Conservation (phyloP, 441 rosid species). For the Biscutella laevigata region DNA sequence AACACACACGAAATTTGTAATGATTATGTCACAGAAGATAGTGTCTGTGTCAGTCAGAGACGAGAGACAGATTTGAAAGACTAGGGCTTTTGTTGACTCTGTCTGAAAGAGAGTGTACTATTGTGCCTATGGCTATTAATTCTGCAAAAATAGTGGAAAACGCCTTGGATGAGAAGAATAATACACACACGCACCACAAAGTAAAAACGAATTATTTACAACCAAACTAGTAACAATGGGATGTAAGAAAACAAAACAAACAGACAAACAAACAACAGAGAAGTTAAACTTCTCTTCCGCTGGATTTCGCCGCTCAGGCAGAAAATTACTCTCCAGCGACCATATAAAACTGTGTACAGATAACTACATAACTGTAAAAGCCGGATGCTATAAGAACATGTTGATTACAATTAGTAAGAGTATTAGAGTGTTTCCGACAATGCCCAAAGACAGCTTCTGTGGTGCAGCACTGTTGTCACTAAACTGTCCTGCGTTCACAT, state of each 20-base stretch:
- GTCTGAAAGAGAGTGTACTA: slow-evolving; percentile 13
- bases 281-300: slow-evolving; percentile 12
- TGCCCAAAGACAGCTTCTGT: slow-evolving; percentile 16
- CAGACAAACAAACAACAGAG: slow-evolving; percentile 11
- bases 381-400: slow-evolving; percentile 39
- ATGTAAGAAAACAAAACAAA: not conserved
- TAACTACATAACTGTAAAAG: slow-evolving; percentile 6
- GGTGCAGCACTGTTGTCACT: slow-evolving; percentile 36
- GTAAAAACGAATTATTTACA: slow-evolving; percentile 19
- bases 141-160: no score
- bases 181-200: slow-evolving; percentile 11
- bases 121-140: no score
- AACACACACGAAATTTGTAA: slow-evolving; percentile 1
- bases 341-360: slow-evolving; percentile 13
- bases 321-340: slow-evolving; percentile 23
- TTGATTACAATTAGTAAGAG: slow-evolving; percentile 28
- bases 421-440: slow-evolving; percentile 13
- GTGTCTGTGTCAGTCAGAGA: slow-evolving; percentile 5
- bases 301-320: slow-evolving; percentile 10
- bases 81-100: slow-evolving; percentile 27
- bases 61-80: not conserved
- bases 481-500: slow-evolving; percentile 58
- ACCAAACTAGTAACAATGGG: slow-evolving; percentile 12
- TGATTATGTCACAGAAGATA: slow-evolving; percentile 6
- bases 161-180: not conserved